Evolutionary conservation across 129 eudicot species (phyloP).

Genomic region (Cynara cardunculus): DNA sequence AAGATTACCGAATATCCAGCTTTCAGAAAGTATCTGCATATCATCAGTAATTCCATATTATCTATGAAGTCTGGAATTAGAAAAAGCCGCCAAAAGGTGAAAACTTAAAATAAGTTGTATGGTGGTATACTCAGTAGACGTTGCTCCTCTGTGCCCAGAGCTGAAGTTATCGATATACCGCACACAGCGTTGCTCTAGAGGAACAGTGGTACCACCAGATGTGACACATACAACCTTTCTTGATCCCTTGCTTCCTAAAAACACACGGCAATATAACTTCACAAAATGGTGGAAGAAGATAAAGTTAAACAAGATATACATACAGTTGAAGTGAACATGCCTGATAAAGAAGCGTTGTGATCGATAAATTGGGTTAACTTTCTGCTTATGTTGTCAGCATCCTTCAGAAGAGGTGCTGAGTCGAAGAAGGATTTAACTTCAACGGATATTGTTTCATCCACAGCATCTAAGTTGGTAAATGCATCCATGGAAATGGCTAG

Average conservation of each 20-base stretch:
- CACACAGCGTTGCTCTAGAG: conserved; percentile 91
- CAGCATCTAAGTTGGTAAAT: conserved; percentile 16
- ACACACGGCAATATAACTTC: neutral
- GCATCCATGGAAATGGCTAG: conserved; percentile 42
- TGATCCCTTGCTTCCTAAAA: conserved; percentile 43
- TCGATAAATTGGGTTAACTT: conserved; percentile 52
- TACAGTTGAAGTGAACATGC: conserved; percentile 27
- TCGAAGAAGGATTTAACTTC: conserved; percentile 66
- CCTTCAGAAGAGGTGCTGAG: conserved; percentile 73
- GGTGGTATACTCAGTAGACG: conserved; percentile 82
- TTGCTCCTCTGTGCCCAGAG: conserved; percentile 99
- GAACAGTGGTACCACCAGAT: conserved; percentile 97
- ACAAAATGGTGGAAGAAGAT: neutral
- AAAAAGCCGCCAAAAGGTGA: no score
- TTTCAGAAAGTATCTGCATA: conserved; percentile 73
- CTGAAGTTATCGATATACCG: conserved; percentile 96
- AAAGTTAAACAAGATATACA: neutral
- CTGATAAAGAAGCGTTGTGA: conserved; percentile 42
- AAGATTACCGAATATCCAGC: conserved; percentile 86
- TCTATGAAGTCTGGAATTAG: neutral
- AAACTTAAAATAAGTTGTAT: neutral
- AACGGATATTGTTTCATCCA: conserved; percentile 23
- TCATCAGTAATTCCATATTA: conserved; percentile 7
- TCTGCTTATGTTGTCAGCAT: conserved; percentile 36
- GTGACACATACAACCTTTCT: conserved; percentile 83